Conservation (phyloP, 495 filamentous ascomycete genomes). For the Chaetomium tenue region DNA sequence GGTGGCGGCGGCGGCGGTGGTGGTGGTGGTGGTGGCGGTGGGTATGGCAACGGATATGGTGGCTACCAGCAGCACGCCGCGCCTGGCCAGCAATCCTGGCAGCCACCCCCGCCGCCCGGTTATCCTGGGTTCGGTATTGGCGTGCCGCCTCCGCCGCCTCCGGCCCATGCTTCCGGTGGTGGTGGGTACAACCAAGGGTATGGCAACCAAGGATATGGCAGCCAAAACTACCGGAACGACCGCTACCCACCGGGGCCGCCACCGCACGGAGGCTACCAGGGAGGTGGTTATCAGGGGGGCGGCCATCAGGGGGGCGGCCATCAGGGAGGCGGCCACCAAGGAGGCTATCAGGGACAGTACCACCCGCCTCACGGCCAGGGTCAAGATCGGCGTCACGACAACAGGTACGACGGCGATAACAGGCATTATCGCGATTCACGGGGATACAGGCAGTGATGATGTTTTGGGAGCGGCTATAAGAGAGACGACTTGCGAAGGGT, state of each 20-base stretch:
- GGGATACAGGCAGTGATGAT: neutral
- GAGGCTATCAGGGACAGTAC: conserved; percentile 17
- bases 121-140: conserved; percentile 23
- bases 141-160: conserved; percentile 19
- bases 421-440: conserved; percentile 16
- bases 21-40: conserved; percentile 31
- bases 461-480: neutral
- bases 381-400: conserved; percentile 15
- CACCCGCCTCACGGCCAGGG: conserved; percentile 5
- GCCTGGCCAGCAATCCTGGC: conserved; percentile 3
- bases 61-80: conserved; percentile 16
- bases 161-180: neutral
- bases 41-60: conserved; percentile 33
- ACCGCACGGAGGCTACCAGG: conserved; percentile 22
- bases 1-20: conserved; percentile 19
- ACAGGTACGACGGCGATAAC: conserved; percentile 18
- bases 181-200: conserved; percentile 10
- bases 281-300: conserved; percentile 23
- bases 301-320: conserved; percentile 19
- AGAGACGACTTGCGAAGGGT: neutral
- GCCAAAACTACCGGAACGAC: conserved; percentile 19
- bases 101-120: conserved; percentile 21
- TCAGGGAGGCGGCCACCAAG: neutral
- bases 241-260: conserved; percentile 14
- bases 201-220: conserved; percentile 14